phyloP scores from a whole-genome alignment of 306 rosid species.

The Senna siamea region DNA sequence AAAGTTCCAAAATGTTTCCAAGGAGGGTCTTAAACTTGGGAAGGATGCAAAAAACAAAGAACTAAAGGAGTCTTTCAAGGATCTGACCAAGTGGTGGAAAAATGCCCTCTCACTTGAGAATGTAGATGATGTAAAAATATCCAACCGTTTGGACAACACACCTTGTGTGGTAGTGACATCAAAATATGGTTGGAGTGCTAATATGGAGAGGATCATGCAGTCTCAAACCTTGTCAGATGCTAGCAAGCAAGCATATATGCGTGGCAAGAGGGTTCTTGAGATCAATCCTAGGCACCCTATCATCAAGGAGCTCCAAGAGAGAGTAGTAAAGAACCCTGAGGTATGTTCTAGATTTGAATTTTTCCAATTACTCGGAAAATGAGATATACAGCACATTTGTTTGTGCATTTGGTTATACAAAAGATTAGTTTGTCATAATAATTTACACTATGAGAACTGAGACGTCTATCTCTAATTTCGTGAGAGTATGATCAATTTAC shows the following conservation, averaged over 20 bases:
- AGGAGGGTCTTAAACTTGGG: conserved; percentile 98
- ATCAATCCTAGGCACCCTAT: conserved; percentile 98
- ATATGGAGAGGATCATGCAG: conserved; percentile 98
- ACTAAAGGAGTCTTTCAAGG: conserved; percentile 95
- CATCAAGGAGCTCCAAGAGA: conserved; percentile 93
- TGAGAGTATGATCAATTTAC: too few relatives aligned
- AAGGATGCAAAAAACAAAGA: conserved; percentile 87
- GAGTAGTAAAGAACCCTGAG: conserved; percentile 86
- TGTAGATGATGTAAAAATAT: conserved; percentile 94
- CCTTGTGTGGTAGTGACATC: conserved; percentile 99
- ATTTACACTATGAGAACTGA: not conserved
- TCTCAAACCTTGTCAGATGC: conserved; percentile 93
- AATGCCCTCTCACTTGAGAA: conserved; percentile 75
- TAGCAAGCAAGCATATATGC: conserved; percentile 95
- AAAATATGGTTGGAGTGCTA: conserved; percentile 96
- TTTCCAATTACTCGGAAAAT: not conserved
- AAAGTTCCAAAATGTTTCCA: conserved; percentile 97
- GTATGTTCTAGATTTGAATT: conserved; percentile 45
- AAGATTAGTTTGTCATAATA: not conserved
- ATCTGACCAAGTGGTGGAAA: conserved; percentile 99
- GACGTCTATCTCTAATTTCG: too few relatives aligned
- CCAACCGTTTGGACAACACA: conserved; percentile 89
- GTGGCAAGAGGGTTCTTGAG: conserved; percentile 98
- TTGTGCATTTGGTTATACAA: conserved; percentile 6
- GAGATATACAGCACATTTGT: not conserved